Percentiles rank a stretch among this genome's conserved stretches.
Conservation (phyloP, 176 grass and related monocot species). For the Oryza officinalis region DNA sequence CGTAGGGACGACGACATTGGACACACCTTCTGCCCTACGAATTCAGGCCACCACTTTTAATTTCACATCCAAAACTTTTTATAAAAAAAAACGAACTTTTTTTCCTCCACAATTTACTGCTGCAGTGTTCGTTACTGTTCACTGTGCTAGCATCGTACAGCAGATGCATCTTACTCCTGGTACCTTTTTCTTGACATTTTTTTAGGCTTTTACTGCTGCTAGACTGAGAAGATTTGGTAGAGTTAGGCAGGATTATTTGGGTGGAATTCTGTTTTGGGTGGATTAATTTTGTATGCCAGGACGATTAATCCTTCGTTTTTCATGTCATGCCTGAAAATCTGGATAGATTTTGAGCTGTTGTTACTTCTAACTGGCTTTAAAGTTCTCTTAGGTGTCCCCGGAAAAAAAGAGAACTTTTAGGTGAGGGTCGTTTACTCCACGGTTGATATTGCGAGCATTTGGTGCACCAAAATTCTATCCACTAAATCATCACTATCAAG, state of each 20-base stretch:
- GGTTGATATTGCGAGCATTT: background rate
- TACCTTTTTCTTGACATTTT: background rate
- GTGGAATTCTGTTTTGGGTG: background rate
- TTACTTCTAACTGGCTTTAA: background rate
- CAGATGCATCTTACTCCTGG: background rate
- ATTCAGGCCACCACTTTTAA: background rate
- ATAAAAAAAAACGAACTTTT: background rate
- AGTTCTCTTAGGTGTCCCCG: conserved; percentile 9
- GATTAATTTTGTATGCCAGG: background rate
- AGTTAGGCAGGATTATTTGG: background rate
- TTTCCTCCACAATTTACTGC: background rate
- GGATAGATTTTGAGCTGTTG: background rate
- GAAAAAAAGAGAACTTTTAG: too few species aligned
- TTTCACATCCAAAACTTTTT: background rate
- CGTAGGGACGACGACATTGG: conserved; percentile 28
- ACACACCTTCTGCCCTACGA: conserved; percentile 28
- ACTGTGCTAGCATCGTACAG: background rate
- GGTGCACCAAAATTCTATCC: conserved; percentile 44
- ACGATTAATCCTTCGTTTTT: background rate
- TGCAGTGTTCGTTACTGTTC: background rate
- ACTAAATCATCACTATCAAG: background rate
- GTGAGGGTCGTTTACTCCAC: background rate
- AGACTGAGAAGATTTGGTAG: background rate
- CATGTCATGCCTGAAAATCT: background rate
- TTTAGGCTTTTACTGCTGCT: too few species aligned